Conservation (phyloP, 2,329 filamentous ascomycete genomes). For the Trichoderma arundinaceum region DNA sequence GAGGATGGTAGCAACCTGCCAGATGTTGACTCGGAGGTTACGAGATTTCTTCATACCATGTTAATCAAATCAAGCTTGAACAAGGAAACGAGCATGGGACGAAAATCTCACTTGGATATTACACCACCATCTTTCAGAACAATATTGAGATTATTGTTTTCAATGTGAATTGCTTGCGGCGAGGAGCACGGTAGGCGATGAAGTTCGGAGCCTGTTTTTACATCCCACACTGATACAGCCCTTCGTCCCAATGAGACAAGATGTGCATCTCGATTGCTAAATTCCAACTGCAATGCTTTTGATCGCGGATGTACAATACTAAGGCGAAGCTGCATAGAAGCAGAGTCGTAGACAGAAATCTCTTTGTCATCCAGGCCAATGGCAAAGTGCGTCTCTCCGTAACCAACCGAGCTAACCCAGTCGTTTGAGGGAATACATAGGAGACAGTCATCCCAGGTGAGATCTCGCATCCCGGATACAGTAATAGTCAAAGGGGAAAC, state of each 20-base stretch:
- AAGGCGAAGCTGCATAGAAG: neutral
- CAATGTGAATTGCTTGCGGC: neutral
- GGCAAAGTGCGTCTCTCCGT: slow-evolving; percentile 21
- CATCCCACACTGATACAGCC: slow-evolving; percentile 1
- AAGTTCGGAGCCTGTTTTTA: slow-evolving; percentile 11
- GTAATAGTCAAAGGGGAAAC: neutral
- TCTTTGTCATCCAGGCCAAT: slow-evolving; percentile 3
- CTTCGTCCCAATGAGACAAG: slow-evolving; percentile 1
- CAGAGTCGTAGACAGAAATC: slow-evolving; percentile 15
- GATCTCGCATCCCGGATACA: neutral
- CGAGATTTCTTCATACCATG: neutral
- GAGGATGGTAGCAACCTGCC: slow-evolving; percentile 11
- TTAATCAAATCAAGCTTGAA: neutral
- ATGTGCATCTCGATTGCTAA: neutral
- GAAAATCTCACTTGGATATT: slow-evolving; percentile 12
- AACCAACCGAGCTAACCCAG: neutral
- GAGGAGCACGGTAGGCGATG: neutral
- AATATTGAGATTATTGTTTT: neutral
- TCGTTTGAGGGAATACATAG: slow-evolving; percentile 6
- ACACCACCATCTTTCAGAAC: neutral
- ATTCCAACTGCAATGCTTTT: neutral
- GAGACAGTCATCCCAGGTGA: slow-evolving; percentile 18
- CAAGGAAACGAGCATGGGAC: no score
- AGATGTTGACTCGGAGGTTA: slow-evolving; percentile 7
- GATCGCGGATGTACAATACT: slow-evolving; percentile 5